These are phyloP conservation scores for Ephemerocybe angulata DNA, from an alignment of 768 basidiomycete genomes.

Conservation along the genomic window DNA sequence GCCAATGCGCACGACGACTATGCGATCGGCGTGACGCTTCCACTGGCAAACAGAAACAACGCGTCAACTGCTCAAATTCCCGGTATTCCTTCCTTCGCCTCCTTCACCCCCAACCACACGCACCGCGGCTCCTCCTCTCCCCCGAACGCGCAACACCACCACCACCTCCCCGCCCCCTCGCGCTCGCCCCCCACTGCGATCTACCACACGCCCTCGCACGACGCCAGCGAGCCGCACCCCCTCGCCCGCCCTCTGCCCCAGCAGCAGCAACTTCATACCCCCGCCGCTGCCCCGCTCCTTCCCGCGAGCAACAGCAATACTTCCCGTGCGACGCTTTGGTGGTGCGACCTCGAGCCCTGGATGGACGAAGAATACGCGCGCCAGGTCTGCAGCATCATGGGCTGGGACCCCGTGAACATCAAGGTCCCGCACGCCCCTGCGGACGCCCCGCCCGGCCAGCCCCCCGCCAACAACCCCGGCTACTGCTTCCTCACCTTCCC, in stretches of 20 bases:
- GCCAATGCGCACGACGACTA: constrained; percentile 21
- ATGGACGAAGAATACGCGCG: constrained; percentile 96
- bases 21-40: constrained; percentile 8
- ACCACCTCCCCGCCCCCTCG: constrained; percentile 18
- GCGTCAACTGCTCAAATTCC: constrained; percentile 24
- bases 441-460: constrained; percentile 55
- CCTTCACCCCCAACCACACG: constrained; percentile 41
- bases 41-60: constrained; percentile 46
- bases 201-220: constrained; percentile 17
- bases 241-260: constrained; percentile 22
- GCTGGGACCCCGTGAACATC: constrained; percentile 77
- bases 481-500: constrained; percentile 89
- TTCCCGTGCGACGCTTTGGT: constrained; percentile 68
- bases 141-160: constrained; percentile 23
- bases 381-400: constrained; percentile 82
- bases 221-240: constrained; percentile 33
- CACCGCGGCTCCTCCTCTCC: constrained; percentile 34
- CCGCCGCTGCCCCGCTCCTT: constrained; percentile 19
- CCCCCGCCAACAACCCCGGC: constrained; percentile 72
- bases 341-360: constrained; percentile 90
- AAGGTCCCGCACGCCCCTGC: constrained; percentile 64
- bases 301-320: constrained; percentile 23
- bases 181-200: constrained; percentile 20
- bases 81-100: constrained; percentile 34
- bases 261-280: constrained; percentile 4